Evolutionary conservation across 768 basidiomycete species (phyloP).

Genomic region (Tulasnella calospora): DNA sequence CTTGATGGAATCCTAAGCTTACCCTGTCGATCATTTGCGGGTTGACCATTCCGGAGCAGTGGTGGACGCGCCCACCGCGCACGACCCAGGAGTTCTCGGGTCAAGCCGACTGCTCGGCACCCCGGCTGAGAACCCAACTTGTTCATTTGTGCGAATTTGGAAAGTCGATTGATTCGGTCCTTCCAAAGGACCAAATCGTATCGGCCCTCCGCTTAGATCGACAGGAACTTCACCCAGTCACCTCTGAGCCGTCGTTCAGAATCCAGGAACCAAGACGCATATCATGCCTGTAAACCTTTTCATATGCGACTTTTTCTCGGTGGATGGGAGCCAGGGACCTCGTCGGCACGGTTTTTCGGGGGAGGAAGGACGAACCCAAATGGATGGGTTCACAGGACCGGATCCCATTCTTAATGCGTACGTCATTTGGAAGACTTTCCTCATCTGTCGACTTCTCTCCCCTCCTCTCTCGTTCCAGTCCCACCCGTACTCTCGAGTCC

Average conservation of each 20-base stretch:
- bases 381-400: not conserved
- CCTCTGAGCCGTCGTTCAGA: not conserved
- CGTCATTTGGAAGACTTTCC: not conserved
- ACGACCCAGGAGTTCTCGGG: not conserved
- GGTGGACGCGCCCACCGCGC: not conserved
- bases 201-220: not conserved
- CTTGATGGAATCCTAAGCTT: not conserved
- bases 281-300: not conserved
- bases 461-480: not conserved
- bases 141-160: not conserved
- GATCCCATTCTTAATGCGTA: slow-evolving; percentile 4
- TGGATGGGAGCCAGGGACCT: not conserved
- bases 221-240: not conserved
- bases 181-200: not conserved
- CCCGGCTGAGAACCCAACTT: not conserved
- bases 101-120: not conserved
- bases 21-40: not conserved
- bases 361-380: not conserved
- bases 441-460: not conserved
- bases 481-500: not conserved
- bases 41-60: not conserved
- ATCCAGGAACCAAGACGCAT: not conserved
- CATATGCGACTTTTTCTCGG: not conserved
- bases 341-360: not conserved
- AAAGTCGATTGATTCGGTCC: not conserved